Conservation (phyloP, 192 early-diverging fungal species). For the Haplosporangium gracile region DNA sequence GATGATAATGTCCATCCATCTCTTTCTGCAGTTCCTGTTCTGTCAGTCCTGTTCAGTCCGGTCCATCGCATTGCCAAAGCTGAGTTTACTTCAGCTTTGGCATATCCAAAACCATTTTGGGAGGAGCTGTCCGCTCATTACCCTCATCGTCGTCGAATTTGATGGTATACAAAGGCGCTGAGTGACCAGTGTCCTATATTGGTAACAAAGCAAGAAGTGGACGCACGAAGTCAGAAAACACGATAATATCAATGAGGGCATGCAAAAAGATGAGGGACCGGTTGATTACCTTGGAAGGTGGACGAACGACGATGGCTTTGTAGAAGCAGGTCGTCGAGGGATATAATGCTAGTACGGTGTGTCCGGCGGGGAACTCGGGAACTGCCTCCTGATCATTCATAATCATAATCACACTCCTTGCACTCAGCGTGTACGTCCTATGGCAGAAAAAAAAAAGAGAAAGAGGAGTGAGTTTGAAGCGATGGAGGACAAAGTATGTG, state of each 20-base stretch:
- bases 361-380: slow-evolving; percentile 56
- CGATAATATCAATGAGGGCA: background rate
- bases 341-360: slow-evolving; percentile 66
- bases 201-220: background rate
- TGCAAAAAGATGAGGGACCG: background rate
- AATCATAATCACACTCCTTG: slow-evolving; percentile 62
- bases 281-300: slow-evolving; percentile 62
- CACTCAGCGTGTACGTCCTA: slow-evolving; percentile 62
- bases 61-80: background rate
- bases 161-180: slow-evolving; percentile 39
- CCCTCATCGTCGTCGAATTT: slow-evolving; percentile 56
- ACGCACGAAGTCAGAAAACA: background rate
- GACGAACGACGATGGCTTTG: slow-evolving; percentile 60
- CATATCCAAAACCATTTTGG: slow-evolving; percentile 53
- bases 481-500: too few relatives aligned
- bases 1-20: too few relatives aligned
- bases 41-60: too few relatives aligned
- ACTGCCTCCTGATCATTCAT: slow-evolving; percentile 56
- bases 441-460: slow-evolving; percentile 8
- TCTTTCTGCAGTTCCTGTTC: too few relatives aligned
- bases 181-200: slow-evolving; percentile 32
- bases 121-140: slow-evolving; percentile 49
- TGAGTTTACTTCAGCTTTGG: slow-evolving; percentile 41
- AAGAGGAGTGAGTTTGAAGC: background rate
- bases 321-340: slow-evolving; percentile 72